phyloP scores from a whole-genome alignment of 495 filamentous ascomycete species.

The Neurospora intermedia region DNA sequence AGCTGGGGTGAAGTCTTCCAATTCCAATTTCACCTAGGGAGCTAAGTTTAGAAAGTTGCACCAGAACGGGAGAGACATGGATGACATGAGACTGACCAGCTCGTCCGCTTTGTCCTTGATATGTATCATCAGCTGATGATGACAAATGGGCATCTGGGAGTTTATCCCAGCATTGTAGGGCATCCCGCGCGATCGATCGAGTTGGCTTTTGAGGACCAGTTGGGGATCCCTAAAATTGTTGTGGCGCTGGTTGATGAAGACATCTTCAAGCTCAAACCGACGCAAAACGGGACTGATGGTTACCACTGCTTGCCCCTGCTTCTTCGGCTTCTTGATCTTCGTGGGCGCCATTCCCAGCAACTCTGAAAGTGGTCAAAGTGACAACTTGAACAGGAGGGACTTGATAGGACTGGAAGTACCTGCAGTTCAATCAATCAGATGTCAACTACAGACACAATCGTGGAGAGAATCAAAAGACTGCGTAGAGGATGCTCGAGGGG shows the following conservation, averaged over 20 bases:
- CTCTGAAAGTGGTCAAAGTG: neutral
- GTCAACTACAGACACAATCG: neutral
- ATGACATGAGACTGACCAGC: slow-evolving; percentile 10
- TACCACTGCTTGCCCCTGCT: slow-evolving; percentile 2
- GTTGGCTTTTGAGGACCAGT: slow-evolving; percentile 19
- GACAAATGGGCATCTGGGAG: slow-evolving; percentile 6
- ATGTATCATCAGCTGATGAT: slow-evolving; percentile 20
- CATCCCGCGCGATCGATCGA: slow-evolving; percentile 8
- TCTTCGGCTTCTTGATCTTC: neutral
- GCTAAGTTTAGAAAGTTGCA: neutral
- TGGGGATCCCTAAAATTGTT: slow-evolving; percentile 19
- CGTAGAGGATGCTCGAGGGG: neutral
- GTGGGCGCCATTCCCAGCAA: slow-evolving; percentile 3
- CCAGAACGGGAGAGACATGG: neutral
- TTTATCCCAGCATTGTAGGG: slow-evolving; percentile 8
- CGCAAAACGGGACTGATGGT: neutral
- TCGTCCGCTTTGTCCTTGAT: slow-evolving; percentile 25
- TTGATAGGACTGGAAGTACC: neutral
- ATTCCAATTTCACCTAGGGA: slow-evolving; percentile 11
- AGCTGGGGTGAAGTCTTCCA: slow-evolving; percentile 8
- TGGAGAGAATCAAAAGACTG: neutral
- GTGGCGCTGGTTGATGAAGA: slow-evolving; percentile 11
- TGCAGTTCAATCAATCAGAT: neutral
- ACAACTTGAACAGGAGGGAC: neutral
- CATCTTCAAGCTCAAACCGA: slow-evolving; percentile 13